A percentile compares a stretch with the other conserved stretches of the same genome.
Conservation (phyloP, 495 filamentous ascomycete genomes). For the Umbilicaria muhlenbergii region DNA sequence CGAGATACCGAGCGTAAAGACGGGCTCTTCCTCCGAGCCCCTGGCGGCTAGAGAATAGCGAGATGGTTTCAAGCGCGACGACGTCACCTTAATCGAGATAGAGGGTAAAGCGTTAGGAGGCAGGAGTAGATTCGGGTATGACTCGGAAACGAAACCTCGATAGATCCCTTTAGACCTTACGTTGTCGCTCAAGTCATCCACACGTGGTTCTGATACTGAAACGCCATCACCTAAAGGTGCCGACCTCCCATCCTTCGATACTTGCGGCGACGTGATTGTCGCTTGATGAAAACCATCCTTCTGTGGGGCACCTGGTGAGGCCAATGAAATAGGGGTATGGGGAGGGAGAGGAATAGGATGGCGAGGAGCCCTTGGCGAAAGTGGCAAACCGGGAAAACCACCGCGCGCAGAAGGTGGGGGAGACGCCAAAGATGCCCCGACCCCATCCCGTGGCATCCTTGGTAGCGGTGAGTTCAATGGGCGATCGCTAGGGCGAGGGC, state of each 20-base stretch:
- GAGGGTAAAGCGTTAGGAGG: slow-evolving; percentile 85
- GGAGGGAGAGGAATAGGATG: slow-evolving; percentile 49
- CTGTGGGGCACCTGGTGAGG: slow-evolving; percentile 25
- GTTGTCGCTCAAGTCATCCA: no score
- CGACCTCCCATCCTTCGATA: no score
- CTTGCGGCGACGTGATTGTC: neutral
- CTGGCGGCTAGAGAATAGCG: slow-evolving; percentile 60
- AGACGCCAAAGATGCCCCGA: slow-evolving; percentile 30
- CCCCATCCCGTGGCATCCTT: slow-evolving; percentile 38
- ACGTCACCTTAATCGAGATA: slow-evolving; percentile 72
- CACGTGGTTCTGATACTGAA: no score
- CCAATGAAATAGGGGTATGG: slow-evolving; percentile 42
- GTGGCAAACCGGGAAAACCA: slow-evolving; percentile 40
- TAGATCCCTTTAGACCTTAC: slow-evolving; percentile 27
- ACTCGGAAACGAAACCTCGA: slow-evolving; percentile 59
- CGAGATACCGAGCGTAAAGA: slow-evolving; percentile 80
- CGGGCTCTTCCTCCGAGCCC: slow-evolving; percentile 67
- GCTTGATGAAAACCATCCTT: neutral
- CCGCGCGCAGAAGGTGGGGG: slow-evolving; percentile 50
- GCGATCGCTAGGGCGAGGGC: slow-evolving; percentile 70
- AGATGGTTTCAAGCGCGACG: slow-evolving; percentile 85
- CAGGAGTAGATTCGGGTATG: slow-evolving; percentile 68
- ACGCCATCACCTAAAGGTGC: no score
- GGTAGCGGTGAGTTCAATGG: slow-evolving; percentile 59
- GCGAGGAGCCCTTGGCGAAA: slow-evolving; percentile 56